Evolutionary conservation across 2,329 filamentous ascomycete species (phyloP), one percentile per base, ranked within the genome.

Genomic region (Lecanicillium sp.): DNA sequence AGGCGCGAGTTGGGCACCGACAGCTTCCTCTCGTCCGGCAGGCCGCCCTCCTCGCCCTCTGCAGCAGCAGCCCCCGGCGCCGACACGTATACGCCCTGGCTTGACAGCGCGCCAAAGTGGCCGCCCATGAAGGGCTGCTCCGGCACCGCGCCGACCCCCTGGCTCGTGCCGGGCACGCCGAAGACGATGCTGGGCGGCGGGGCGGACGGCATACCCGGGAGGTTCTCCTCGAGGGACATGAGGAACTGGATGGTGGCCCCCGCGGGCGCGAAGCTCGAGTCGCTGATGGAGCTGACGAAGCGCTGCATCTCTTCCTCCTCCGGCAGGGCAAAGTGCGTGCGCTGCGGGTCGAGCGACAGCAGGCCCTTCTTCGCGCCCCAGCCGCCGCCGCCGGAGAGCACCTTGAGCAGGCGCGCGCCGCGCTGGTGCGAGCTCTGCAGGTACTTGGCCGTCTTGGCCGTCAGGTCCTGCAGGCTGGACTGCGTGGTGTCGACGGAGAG

Each of bases 281-380:
- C 62, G 42, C 56, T 58, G 57, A 80, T 71, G 9, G 71, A 70
- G 38, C 68, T 66, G 54, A 80, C 73, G 52, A 82, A 80, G 52
- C 64, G 68, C 29, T 75, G 67, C 54, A 83, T 69, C 44, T 73
- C 68, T 17, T 78, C 72, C 27, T 79, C 68, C 32, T 75, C 72
- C 1, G 67, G 61, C 0, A 62, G 44, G 7, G 70, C 60, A 15
- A 68, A 67, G 56, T 78, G 77, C 17, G 63, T 71, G 14, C 70
- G 74, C 54, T 87, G 77, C 3, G 88, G 86, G 58, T 93, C 87
- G 4, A 94, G 72, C 5, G 87, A 88, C 3, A 94, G 68, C 0
- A 94, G 69, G 1, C 88, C 88, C 57, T 85, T 81, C 62, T 91
- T 93, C 48, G 78, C 72, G 14, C 88, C 88, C 88, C 88, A 94